These are phyloP conservation scores for Entomortierella lignicola DNA, from an alignment of 192 early-diverging fungal species.

Conservation along the genomic window DNA sequence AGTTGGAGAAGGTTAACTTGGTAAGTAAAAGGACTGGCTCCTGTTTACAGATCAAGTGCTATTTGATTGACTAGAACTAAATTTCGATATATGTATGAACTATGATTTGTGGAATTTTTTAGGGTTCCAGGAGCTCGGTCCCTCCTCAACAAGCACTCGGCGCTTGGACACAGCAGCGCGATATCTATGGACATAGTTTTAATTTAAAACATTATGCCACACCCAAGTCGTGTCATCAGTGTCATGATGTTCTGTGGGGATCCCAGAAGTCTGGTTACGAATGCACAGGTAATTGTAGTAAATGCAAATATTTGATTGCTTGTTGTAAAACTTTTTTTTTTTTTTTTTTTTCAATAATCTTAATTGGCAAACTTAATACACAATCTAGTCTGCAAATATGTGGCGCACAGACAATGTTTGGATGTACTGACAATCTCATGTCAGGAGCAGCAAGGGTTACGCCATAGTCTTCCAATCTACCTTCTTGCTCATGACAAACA, in stretches of 20 bases:
- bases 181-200: slow-evolving; percentile 46
- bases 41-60: too few species aligned
- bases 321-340: neutral
- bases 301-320: too few species aligned
- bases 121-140: slow-evolving; percentile 27
- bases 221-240: slow-evolving; percentile 51
- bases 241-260: slow-evolving; percentile 54
- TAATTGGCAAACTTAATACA: neutral
- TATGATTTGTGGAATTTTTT: neutral
- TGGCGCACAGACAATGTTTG: slow-evolving; percentile 53
- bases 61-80: too few species aligned
- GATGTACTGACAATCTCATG: slow-evolving; percentile 48
- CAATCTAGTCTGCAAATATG: slow-evolving; percentile 47
- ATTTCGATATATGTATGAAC: too few species aligned
- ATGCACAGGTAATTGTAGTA: slow-evolving; percentile 29
- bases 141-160: slow-evolving; percentile 6
- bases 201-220: slow-evolving; percentile 40
- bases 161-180: slow-evolving; percentile 29
- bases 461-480: slow-evolving; percentile 49
- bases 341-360: neutral
- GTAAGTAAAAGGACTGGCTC: slow-evolving; percentile 2
- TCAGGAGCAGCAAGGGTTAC: slow-evolving; percentile 54
- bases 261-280: slow-evolving; percentile 54
- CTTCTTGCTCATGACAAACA: slow-evolving; percentile 52
- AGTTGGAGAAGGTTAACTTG: slow-evolving; percentile 35